Base-by-base conservation (phyloP, 2,329 filamentous ascomycete species). In the Apiospora pterosperma region DNA sequence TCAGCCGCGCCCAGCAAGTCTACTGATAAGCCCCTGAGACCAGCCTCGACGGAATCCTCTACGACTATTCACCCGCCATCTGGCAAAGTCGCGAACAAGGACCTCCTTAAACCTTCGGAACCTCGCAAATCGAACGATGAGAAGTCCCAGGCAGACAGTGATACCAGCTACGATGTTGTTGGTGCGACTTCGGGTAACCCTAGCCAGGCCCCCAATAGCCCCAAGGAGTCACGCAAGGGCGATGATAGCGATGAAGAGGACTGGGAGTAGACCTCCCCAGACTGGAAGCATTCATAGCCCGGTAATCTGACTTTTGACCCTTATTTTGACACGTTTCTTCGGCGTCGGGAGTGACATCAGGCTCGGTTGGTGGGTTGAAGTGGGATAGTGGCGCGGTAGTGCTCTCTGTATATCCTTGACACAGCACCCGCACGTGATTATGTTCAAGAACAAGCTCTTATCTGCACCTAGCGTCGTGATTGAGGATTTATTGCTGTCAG, bases 91-190 rank as follows among this genome's bases (percentile, higher is more conserved):
- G 66, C 76, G 64, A 69, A 73, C 68, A 67, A 80, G 66, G 73
- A 74, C 55, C 74, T 74, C n/a, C 80, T 88, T 59, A 92, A 92
- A 77, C 84, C 89, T 31, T 78, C 80, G 36, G 87, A 91, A 70
- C 81, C 88, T 21, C 89, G 92, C 59, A 88, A 85, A 72, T 96
- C 93, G 31, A 91, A 96, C 72, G 93, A 97, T 73, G 91, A 93
- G 76, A 93, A 95, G 76, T 96, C 92, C 31, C 92, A 96, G 70
- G 89, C 93, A 8, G 96, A 96, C 72, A 97, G 95, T 75, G 96
- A 99, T 72, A 92, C 92, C 21, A 97, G 93, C 80, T 99, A 99
- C 76, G 96, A 99, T 76, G 85, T 99, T 38, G 93, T 99, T 58
- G 91, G 91, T 8, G 89, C 90, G 6, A 83, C 88, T 58, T 94